Percentiles rank a stretch among this genome's conserved stretches.
Evolutionary conservation across 2,329 filamentous ascomycete species (phyloP).

Genomic region (Arthrobotrys pseudoclavata): DNA sequence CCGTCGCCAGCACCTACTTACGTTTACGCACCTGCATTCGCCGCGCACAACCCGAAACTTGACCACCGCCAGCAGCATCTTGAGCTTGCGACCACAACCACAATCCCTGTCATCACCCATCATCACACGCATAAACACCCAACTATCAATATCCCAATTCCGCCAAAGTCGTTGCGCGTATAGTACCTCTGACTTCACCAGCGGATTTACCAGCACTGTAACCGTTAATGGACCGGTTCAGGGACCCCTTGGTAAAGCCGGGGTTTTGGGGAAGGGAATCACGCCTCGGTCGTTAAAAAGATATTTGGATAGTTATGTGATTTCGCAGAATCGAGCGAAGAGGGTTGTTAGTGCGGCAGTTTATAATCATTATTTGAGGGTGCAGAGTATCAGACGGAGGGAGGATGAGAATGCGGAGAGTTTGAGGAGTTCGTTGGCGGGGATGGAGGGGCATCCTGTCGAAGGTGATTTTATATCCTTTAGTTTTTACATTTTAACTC

Average conservation of each 20-base stretch:
- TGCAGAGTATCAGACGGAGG: slow-evolving; percentile 80
- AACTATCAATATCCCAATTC: slow-evolving; percentile 9
- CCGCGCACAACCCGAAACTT: slow-evolving; percentile 8
- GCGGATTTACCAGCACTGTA: slow-evolving; percentile 61
- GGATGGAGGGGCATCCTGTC: slow-evolving; percentile 77
- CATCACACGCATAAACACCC: neutral
- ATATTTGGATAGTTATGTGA: slow-evolving; percentile 94
- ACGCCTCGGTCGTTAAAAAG: slow-evolving; percentile 75
- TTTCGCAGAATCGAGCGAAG: slow-evolving; percentile 94
- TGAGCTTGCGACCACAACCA: neutral
- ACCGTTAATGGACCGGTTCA: slow-evolving; percentile 59
- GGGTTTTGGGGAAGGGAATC: slow-evolving; percentile 52
- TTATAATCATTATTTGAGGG: slow-evolving; percentile 94
- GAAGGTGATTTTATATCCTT: slow-evolving; percentile 74
- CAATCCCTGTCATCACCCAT: slow-evolving; percentile 14
- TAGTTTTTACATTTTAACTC: neutral
- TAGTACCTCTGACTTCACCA: slow-evolving; percentile 61
- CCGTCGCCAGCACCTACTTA: slow-evolving; percentile 1
- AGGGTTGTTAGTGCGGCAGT: slow-evolving; percentile 92
- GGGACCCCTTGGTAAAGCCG: slow-evolving; percentile 60
- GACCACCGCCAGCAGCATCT: neutral
- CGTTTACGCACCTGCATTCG: neutral
- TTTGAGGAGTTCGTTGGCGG: slow-evolving; percentile 18
- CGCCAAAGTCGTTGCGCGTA: slow-evolving; percentile 33
- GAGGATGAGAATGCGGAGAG: slow-evolving; percentile 79